Percentiles rank a stretch among this genome's conserved stretches.
phyloP scores from a whole-genome alignment of 176 grass and related monocot genomes.

The Bromus sterilis region DNA sequence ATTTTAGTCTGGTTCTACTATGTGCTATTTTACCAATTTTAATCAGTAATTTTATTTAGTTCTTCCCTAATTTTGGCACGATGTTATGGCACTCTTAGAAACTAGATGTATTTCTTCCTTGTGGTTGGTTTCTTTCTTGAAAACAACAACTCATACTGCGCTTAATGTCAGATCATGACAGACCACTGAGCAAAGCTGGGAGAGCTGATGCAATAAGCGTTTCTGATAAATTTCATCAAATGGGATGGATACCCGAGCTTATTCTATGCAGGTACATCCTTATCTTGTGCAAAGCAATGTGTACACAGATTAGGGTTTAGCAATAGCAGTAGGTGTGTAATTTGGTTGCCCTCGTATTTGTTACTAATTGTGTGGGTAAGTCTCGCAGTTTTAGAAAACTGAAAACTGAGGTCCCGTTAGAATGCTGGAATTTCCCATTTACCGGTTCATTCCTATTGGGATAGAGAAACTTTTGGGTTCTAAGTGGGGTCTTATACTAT shows the following conservation, averaged over 20 bases:
- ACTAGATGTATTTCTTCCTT: background rate
- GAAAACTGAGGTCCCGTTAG: background rate
- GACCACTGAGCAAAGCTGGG: conserved; percentile 68
- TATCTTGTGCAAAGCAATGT: background rate
- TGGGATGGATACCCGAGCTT: conserved; percentile 90
- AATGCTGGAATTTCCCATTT: background rate
- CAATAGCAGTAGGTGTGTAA: background rate
- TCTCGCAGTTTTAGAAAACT: background rate
- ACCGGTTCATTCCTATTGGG: background rate
- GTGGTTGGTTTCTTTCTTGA: background rate
- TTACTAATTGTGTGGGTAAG: background rate
- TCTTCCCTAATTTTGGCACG: background rate
- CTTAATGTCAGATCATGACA: conserved; percentile 71
- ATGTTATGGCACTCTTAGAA: background rate
- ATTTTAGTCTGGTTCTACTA: background rate
- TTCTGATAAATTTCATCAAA: conserved; percentile 69
- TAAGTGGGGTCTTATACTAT: background rate
- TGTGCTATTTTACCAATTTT: background rate
- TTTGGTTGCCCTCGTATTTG: background rate
- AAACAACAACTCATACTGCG: background rate
- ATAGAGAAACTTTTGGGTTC: background rate
- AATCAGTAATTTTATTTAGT: background rate
- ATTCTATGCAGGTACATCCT: conserved; percentile 66
- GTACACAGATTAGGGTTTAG: background rate
- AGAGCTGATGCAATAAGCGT: conserved; percentile 65